Evolutionary conservation across 2,329 filamentous ascomycete genomes (phyloP), one percentile per base, ranked within the genome.

Genomic region (Torrubiella hemipterigena): DNA sequence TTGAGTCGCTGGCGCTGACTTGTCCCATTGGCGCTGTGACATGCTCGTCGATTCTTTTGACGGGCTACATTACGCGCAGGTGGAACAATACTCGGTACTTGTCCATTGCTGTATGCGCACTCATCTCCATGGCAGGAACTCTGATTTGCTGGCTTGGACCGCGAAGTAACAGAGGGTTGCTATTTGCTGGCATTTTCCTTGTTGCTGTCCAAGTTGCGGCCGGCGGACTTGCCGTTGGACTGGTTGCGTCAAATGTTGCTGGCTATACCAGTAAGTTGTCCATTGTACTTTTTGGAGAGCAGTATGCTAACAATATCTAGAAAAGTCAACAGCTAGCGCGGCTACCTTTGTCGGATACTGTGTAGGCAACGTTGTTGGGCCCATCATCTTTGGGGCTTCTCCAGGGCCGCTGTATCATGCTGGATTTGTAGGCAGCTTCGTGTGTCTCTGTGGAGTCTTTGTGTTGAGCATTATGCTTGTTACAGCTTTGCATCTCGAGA

Each of bases 11-110:
- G 0, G 58, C 59, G 0, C 50, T 65, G 7, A 65, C 63, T 0
- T 69, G 71, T n/a, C 67, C 67, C 0, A 53, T 58, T 30, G 67
- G 67, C 8, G 59, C 51, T 2, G 67, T 66, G 38, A 63, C 67
- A 33, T 52, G 67, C 3, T 44, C 65, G 11, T 66, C 52, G 39
- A 59, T 71, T 10, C 52, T 70, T 7, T 50, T 54, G 0, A 65
- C 65, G 4, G 58, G 63, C 4, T 69, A 53, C 33, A 42, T 67
- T 3, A 64, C 67, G 1, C 61, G 63, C 3, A 55, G 49, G 10
- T 49, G 66, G 39, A 54, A 50, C 21, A 65, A 69, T 36, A 47
- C 49, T 6, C 57, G 65, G 4, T 29, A 34, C 27, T 20, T 32
- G 17, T 32, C 17, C 15, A 30, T 30, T 14, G 19, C 15, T 7